Conservation (phyloP, 768 basidiomycete species). For the Lepiota venenata region DNA sequence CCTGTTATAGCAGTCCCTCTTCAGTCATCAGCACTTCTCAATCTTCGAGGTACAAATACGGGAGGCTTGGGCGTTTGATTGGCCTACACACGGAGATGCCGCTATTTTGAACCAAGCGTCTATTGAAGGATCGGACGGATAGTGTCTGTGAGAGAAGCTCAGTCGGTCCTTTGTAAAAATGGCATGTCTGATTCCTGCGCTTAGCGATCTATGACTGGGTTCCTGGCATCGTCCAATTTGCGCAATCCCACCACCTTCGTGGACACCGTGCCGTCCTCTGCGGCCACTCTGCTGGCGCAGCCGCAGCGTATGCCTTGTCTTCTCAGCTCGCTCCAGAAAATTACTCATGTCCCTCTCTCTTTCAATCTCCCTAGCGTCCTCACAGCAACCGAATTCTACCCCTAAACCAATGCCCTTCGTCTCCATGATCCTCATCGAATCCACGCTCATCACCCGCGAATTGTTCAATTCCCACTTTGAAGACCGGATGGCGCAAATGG, state of each 20-base stretch:
- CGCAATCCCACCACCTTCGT: constrained; percentile 25
- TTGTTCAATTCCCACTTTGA: constrained; percentile 33
- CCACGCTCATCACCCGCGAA: constrained; percentile 36
- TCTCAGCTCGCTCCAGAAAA: not conserved
- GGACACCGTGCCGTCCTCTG: constrained; percentile 35
- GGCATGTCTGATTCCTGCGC: not conserved
- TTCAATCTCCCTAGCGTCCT: constrained; percentile 27
- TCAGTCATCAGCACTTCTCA: constrained; percentile 23
- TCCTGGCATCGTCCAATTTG: constrained; percentile 30
- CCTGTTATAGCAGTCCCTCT: constrained; percentile 38
- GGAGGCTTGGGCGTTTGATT: constrained; percentile 50
- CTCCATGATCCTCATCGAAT: constrained; percentile 42
- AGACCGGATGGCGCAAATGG: constrained; percentile 34
- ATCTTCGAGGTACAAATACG: constrained; percentile 24
- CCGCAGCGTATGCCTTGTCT: constrained; percentile 29
- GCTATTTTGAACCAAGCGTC: constrained; percentile 38
- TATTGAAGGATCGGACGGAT: constrained; percentile 25
- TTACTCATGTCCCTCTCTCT: not conserved
- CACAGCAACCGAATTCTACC: constrained; percentile 29
- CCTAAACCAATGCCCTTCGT: constrained; percentile 24
- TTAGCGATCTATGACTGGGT: constrained; percentile 37
- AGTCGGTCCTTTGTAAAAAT: not conserved
- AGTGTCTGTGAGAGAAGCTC: constrained; percentile 34
- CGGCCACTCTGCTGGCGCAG: constrained; percentile 44
- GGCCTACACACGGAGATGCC: constrained; percentile 48